phyloP scores from a whole-genome alignment of 2,329 filamentous ascomycete species.

The Colletotrichum sp. region DNA sequence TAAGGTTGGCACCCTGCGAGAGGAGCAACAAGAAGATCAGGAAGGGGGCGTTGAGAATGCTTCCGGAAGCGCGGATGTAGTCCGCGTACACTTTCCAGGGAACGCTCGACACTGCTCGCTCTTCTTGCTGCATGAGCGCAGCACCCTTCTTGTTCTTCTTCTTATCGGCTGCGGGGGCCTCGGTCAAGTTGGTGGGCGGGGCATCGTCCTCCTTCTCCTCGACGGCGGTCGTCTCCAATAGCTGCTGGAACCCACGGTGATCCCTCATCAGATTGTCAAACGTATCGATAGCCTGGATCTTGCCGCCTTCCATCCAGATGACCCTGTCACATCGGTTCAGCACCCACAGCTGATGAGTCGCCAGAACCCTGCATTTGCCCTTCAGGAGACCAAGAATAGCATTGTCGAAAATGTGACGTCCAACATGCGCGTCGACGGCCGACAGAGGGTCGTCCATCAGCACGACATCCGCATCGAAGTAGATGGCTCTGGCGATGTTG shows the following conservation, averaged over 20 bases:
- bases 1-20: slow-evolving; percentile 84
- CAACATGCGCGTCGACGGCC: slow-evolving; percentile 74
- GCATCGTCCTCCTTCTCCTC: slow-evolving; percentile 66
- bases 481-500: slow-evolving; percentile 85
- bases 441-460: slow-evolving; percentile 74
- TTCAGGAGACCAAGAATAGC: slow-evolving; percentile 89
- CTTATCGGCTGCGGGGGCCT: slow-evolving; percentile 47
- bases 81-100: slow-evolving; percentile 80
- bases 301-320: slow-evolving; percentile 89
- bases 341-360: slow-evolving; percentile 95
- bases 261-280: slow-evolving; percentile 86
- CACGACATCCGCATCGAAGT: slow-evolving; percentile 72
- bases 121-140: slow-evolving; percentile 74
- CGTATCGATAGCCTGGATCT: slow-evolving; percentile 84
- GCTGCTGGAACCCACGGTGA: slow-evolving; percentile 77
- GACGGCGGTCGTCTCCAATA: slow-evolving; percentile 86
- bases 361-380: slow-evolving; percentile 88
- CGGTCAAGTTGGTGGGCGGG: slow-evolving; percentile 40
- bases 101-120: slow-evolving; percentile 76
- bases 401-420: slow-evolving; percentile 85
- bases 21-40: slow-evolving; percentile 68
- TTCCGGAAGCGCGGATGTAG: slow-evolving; percentile 79
- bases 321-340: slow-evolving; percentile 90
- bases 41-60: slow-evolving; percentile 71
- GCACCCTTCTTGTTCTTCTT: slow-evolving; percentile 64